A percentile compares a stretch with the other conserved stretches of the same genome.
Evolutionary conservation across 768 basidiomycete species (phyloP).

Genomic region (Termitomyces sp.): DNA sequence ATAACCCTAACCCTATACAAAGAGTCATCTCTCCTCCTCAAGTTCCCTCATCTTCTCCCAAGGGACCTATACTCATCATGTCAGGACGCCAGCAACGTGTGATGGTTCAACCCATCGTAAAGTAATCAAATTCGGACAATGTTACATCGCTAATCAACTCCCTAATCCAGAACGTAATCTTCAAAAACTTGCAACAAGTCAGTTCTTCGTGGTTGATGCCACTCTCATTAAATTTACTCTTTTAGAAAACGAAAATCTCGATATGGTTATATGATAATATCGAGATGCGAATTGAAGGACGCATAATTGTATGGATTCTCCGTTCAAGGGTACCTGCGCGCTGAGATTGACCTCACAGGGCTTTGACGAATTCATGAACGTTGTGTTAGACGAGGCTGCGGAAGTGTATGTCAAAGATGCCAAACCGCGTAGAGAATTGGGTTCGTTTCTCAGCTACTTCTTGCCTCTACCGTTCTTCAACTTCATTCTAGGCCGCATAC

Average conservation of each 20-base stretch:
- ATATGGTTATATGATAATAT: constrained; percentile 98
- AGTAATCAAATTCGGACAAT: constrained; percentile 23
- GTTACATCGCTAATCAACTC: constrained; percentile 5
- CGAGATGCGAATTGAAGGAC: constrained; percentile 94
- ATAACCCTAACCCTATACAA: constrained; percentile 22
- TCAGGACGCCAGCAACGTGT: constrained; percentile 91
- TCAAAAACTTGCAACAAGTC: constrained; percentile 94
- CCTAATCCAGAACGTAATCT: constrained; percentile 79
- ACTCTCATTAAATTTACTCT: constrained; percentile 8
- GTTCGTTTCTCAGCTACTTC: constrained; percentile 35
- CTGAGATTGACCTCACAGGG: constrained; percentile 50
- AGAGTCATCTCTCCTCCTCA: not conserved
- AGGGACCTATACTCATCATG: constrained; percentile 49
- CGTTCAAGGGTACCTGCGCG: not conserved
- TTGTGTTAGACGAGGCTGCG: constrained; percentile 89
- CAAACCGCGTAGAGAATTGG: constrained; percentile 79
- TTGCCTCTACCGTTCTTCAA: not conserved
- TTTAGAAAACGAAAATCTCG: constrained; percentile 68
- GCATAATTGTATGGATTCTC: constrained; percentile 77
- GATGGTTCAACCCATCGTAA: constrained; percentile 99
- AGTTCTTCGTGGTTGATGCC: constrained; percentile 2
- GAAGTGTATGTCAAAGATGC: constrained; percentile 91
- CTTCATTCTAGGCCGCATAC: constrained; percentile 68
- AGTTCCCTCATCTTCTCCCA: constrained; percentile 7
- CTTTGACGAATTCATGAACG: constrained; percentile 99